Conservation (phyloP, 1,284 basidiomycete genomes). For the Pseudozyma thailandica region DNA sequence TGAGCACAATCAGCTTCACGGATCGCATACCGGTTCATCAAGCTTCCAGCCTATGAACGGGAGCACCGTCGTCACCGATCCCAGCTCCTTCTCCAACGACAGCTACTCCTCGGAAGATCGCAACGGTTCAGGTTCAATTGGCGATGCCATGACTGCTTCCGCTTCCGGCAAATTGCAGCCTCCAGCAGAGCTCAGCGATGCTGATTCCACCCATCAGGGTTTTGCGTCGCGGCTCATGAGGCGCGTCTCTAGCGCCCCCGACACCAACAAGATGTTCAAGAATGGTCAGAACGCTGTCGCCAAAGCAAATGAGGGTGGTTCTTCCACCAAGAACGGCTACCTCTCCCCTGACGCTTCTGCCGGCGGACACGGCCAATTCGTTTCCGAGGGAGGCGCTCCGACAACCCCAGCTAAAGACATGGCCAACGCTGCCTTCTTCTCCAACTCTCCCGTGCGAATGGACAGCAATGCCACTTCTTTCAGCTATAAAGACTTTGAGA, state of each 20-base stretch:
- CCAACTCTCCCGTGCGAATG: constrained; percentile 62
- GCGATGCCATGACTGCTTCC: constrained; percentile 40
- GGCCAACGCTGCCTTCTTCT: constrained; percentile 46
- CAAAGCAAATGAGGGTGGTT: constrained; percentile 13
- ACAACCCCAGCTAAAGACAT: constrained; percentile 23
- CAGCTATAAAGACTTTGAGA: constrained; percentile 64
- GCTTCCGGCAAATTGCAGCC: constrained; percentile 49
- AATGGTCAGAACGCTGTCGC: constrained; percentile 34
- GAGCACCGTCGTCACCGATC: constrained; percentile 57
- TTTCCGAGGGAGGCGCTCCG: constrained; percentile 23
- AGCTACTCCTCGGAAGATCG: constrained; percentile 53
- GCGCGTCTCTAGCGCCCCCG: constrained; percentile 94
- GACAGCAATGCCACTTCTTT: constrained; percentile 62
- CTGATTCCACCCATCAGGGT: constrained; percentile 26
- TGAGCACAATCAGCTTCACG: constrained; percentile 20
- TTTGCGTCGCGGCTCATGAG: constrained; percentile 72
- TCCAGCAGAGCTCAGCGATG: constrained; percentile 36
- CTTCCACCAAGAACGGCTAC: constrained; percentile 33
- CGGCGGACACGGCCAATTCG: constrained; percentile 27
- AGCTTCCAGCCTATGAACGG: constrained; percentile 57
- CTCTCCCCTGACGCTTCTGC: constrained; percentile 71
- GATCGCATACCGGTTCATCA: constrained; percentile 29
- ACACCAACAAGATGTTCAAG: constrained; percentile 88
- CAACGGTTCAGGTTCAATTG: constrained; percentile 38
- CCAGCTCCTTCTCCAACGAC: constrained; percentile 60